Evolutionary conservation across 805 yeast species (phyloP).

Genomic region (Candida patagonica): DNA sequence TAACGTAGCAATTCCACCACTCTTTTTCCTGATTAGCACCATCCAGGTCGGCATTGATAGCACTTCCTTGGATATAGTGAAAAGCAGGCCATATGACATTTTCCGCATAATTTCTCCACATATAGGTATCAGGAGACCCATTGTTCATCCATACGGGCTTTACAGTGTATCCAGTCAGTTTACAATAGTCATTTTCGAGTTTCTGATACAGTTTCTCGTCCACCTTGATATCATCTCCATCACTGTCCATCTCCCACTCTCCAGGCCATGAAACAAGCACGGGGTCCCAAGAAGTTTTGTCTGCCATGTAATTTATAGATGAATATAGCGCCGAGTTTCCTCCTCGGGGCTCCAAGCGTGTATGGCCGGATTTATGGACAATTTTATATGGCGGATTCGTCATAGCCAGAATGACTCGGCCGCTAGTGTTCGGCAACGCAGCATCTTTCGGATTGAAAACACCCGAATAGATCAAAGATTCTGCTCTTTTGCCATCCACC

Average conservation of each 20-base stretch:
- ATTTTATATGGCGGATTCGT: slow-evolving; percentile 61
- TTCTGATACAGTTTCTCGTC: slow-evolving; percentile 37
- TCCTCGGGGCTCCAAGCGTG: slow-evolving; percentile 42
- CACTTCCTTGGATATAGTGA: slow-evolving; percentile 75
- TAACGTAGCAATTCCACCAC: slow-evolving; percentile 86
- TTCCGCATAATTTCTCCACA: slow-evolving; percentile 86
- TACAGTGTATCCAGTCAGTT: slow-evolving; percentile 32
- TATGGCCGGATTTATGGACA: slow-evolving; percentile 34
- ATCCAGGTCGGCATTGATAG: slow-evolving; percentile 3
- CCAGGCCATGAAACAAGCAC: slow-evolving; percentile 95
- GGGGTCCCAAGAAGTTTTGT: slow-evolving; percentile 72
- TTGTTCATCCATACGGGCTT: slow-evolving; percentile 79
- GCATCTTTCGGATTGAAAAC: slow-evolving; percentile 4
- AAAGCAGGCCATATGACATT: slow-evolving; percentile 88
- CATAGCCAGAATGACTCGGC: slow-evolving; percentile 59
- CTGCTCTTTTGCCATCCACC: not conserved
- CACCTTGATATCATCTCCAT: slow-evolving; percentile 35
- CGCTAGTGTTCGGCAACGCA: slow-evolving; percentile 32
- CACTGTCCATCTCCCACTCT: slow-evolving; percentile 39
- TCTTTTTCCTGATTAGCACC: slow-evolving; percentile 42
- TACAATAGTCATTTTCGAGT: slow-evolving; percentile 37
- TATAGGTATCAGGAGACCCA: slow-evolving; percentile 3
- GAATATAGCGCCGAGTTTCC: slow-evolving; percentile 85
- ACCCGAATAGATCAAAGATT: not conserved
- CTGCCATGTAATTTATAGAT: slow-evolving; percentile 55